Percentiles rank a stretch among this genome's conserved stretches.
phyloP scores from a whole-genome alignment of 192 early-diverging fungal genomes.

The Linnemannia zychae region DNA sequence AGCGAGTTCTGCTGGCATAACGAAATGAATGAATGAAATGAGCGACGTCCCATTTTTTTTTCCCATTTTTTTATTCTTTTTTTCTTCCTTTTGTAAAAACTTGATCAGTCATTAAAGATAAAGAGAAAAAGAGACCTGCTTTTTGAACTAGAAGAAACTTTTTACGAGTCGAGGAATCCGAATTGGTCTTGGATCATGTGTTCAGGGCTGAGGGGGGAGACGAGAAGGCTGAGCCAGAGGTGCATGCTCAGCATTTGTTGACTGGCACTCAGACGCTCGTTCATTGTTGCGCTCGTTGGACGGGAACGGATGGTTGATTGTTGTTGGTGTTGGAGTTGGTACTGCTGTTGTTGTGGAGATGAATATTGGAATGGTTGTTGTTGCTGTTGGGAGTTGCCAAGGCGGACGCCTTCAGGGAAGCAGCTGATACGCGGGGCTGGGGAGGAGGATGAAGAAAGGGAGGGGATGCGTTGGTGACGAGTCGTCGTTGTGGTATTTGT shows the following conservation, averaged over 20 bases:
- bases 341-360: neutral
- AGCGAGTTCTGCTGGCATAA: too few species aligned
- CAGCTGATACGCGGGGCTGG: neutral
- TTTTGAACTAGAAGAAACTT: too few species aligned
- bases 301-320: neutral
- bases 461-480: conserved; percentile 1
- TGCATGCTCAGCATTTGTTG: conserved; percentile 57
- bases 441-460: neutral
- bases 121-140: too few species aligned
- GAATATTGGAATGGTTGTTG: neutral
- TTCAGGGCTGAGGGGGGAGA: conserved; percentile 49
- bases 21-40: too few species aligned
- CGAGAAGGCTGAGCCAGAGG: conserved; percentile 47
- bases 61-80: neutral
- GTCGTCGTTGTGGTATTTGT: neutral
- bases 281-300: conserved; percentile 17
- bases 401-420: conserved; percentile 29
- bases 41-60: too few species aligned
- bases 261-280: conserved; percentile 20
- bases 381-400: neutral
- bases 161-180: conserved; percentile 19
- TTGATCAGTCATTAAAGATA: too few species aligned
- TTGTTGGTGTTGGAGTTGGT: neutral
- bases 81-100: neutral
- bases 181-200: conserved; percentile 45